Conservation (phyloP, 2,329 filamentous ascomycete species). For the Apiospora malaysiana region DNA sequence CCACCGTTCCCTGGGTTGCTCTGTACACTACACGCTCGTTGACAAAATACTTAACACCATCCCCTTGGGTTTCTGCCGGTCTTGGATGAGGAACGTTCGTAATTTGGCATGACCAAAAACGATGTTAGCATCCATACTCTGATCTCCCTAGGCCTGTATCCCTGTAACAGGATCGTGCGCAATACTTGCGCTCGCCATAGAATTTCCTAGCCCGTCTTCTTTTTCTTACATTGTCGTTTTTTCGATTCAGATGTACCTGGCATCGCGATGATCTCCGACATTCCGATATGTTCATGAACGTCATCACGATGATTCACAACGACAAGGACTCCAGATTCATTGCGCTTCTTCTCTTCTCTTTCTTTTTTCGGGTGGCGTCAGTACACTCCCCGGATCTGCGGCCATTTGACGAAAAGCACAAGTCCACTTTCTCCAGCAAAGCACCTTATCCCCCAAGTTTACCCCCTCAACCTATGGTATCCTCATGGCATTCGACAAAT, state of each 20-base stretch:
- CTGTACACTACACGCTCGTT: slow-evolving; percentile 41
- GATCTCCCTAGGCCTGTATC: slow-evolving; percentile 31
- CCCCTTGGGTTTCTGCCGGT: slow-evolving; percentile 26
- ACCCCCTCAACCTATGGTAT: slow-evolving; percentile 9
- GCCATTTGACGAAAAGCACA: neutral
- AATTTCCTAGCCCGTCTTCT: slow-evolving; percentile 30
- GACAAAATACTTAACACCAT: slow-evolving; percentile 32
- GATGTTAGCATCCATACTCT: slow-evolving; percentile 26
- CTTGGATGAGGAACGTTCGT: slow-evolving; percentile 27
- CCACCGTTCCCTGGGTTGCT: slow-evolving; percentile 33
- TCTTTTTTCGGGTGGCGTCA: slow-evolving; percentile 7
- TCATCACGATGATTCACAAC: slow-evolving; percentile 22
- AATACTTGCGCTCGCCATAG: slow-evolving; percentile 33
- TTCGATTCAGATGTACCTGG: slow-evolving; percentile 23
- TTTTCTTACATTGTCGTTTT: slow-evolving; percentile 21
- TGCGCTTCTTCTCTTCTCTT: slow-evolving; percentile 11
- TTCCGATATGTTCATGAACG: slow-evolving; percentile 6
- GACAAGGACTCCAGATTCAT: slow-evolving; percentile 6
- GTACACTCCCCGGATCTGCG: slow-evolving; percentile 12
- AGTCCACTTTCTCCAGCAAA: slow-evolving; percentile 3
- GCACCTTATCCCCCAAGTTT: slow-evolving; percentile 12
- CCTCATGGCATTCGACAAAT: slow-evolving; percentile 2
- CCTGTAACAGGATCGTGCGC: slow-evolving; percentile 36
- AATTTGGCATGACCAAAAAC: slow-evolving; percentile 26
- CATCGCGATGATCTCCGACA: slow-evolving; percentile 23